Evolutionary conservation across 208 protist genomes (phyloP), one percentile per base, ranked within the genome.

Genomic region (Phytomonas francai): DNA sequence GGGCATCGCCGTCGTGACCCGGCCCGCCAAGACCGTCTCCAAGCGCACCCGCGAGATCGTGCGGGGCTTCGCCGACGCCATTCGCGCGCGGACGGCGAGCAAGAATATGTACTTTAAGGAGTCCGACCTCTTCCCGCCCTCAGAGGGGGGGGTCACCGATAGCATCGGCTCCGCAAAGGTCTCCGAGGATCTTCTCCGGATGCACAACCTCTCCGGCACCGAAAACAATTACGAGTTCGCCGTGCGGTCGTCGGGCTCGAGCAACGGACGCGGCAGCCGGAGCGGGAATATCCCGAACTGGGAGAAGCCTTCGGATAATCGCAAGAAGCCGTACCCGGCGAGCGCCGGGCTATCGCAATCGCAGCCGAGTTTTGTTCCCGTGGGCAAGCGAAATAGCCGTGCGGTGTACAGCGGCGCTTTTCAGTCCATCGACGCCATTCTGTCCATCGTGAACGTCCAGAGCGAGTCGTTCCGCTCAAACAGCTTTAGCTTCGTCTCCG

Each of bases 401-500:
- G 33, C 33, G 33, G 5, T 36, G 8, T 36, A 36, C 33, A 36
- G 8, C 33, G 33, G 33, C 5, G 64, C 39, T 7, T 56, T 56
- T 30, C 64, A 85, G 66, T 75, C 78, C 0, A 66, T 88, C 5
- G 82, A 88, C 28, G 82, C 76, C 19, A 70, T 82, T n/a, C 66
- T 88, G 12, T 88, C 82, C 33, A 85, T 88, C 34, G 82, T 88
- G 31, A 84, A 88, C 45, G 49, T 88, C 33, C 65, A 79, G 22
- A 84, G 81, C 67, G 69, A 49, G 29, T 71, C 66, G 0, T 31
- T 71, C 28, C 39, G 54, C 33, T 73, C 61, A 3, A 27, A 33
- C 34, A 65, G 73, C 1, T 70, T 76, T 19, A 76, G 65, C 63
- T 71, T 76, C 30, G 57, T 56, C 14, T 74, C 74, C 1, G 72